Evolutionary conservation across 352 stramenopile genomes (phyloP).

Genomic region (Pythium diclinum): DNA sequence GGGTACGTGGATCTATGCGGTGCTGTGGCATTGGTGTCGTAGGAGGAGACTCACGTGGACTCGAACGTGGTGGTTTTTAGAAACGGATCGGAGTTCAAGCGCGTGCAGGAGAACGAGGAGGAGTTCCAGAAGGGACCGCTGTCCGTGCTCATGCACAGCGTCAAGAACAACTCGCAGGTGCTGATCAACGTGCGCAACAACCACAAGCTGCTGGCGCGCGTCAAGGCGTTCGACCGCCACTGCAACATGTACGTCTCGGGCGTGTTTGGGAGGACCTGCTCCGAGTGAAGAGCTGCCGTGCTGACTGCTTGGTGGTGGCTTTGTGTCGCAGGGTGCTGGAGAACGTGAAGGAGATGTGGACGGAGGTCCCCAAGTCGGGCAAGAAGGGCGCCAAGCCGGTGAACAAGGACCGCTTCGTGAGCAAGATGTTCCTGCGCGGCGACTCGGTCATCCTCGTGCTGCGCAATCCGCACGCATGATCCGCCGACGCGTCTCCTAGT

Average conservation of each 20-base stretch:
- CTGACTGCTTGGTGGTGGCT: neutral
- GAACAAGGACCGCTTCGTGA: constrained; percentile 99
- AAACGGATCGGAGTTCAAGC: constrained; percentile 67
- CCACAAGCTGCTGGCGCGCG: constrained; percentile 98
- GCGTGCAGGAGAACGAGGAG: constrained; percentile 87
- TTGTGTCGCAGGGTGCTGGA: constrained; percentile 90
- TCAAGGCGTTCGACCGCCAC: constrained; percentile 99
- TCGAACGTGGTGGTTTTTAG: constrained; percentile 8
- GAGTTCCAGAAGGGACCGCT: constrained; percentile 97
- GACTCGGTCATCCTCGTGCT: constrained; percentile 99
- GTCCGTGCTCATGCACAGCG: constrained; percentile 96
- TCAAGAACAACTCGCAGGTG: constrained; percentile 98
- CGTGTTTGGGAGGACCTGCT: too few relatives aligned
- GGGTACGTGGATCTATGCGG: neutral
- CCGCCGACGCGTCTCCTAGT: constrained; percentile 11
- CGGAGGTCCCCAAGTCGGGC: constrained; percentile 96
- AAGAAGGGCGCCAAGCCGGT: constrained; percentile 94
- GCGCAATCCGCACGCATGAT: constrained; percentile 92
- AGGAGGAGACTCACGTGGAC: neutral
- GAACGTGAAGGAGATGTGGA: constrained; percentile 99
- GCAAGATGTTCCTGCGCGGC: constrained; percentile 99
- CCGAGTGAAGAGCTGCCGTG: too few relatives aligned
- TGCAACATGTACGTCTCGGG: constrained; percentile 96
- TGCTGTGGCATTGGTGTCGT: neutral
- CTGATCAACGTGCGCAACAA: constrained; percentile 99